Percentiles rank a stretch among this genome's conserved stretches.
These are phyloP conservation scores for Limtongia smithiae DNA, from an alignment of 805 yeast species.

Conservation along the genomic window DNA sequence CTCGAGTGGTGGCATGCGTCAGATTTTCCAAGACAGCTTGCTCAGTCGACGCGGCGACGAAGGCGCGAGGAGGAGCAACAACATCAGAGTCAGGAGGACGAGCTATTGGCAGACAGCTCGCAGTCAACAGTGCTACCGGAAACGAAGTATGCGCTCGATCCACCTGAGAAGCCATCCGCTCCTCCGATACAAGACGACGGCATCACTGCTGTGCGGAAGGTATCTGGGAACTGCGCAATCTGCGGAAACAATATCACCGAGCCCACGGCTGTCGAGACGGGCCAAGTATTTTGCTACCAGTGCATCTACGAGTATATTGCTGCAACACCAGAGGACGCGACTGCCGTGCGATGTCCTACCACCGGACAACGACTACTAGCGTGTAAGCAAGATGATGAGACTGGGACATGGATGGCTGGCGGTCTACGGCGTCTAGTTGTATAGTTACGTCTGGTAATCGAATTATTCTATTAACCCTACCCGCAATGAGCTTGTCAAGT, in stretches of 20 bases:
- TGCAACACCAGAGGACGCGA: conserved; percentile 35
- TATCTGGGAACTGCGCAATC: conserved; percentile 55
- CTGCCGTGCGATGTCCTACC: conserved; percentile 79
- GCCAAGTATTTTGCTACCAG: conserved; percentile 82
- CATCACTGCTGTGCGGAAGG: conserved; percentile 15
- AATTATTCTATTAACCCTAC: no score
- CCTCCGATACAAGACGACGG: neutral
- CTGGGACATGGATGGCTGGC: conserved; percentile 59
- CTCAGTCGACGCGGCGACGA: conserved; percentile 20
- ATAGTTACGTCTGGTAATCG: neutral
- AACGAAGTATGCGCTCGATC: conserved; percentile 33
- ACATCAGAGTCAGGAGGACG: conserved; percentile 14
- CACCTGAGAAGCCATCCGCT: conserved; percentile 13
- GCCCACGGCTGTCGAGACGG: conserved; percentile 88
- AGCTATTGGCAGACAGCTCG: conserved; percentile 8
- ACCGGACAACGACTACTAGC: conserved; percentile 70
- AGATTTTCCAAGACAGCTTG: conserved; percentile 58
- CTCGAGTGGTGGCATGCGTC: conserved; percentile 91
- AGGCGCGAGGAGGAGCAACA: conserved; percentile 11
- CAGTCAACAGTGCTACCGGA: conserved; percentile 12
- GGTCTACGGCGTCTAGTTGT: conserved; percentile 74
- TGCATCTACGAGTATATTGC: conserved; percentile 70
- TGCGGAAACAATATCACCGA: conserved; percentile 63
- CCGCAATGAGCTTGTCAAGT: no score
- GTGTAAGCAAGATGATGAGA: conserved; percentile 58